Conservation (phyloP, 1,284 basidiomycete genomes). For the Rhodotorula sp. region DNA sequence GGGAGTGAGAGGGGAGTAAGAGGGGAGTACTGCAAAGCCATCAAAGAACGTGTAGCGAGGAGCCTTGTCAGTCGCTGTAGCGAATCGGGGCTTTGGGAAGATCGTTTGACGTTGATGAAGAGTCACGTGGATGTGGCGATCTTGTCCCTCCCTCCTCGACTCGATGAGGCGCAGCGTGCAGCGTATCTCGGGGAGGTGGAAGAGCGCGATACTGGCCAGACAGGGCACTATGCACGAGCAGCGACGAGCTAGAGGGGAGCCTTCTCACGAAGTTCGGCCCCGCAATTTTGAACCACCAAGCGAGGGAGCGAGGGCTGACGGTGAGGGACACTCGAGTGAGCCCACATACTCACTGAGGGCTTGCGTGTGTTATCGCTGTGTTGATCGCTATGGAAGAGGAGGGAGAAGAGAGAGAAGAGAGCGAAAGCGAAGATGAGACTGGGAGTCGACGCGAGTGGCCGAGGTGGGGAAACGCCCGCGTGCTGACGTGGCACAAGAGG, state of each 20-base stretch:
- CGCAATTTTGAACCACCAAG: too few relatives aligned
- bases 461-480: neutral
- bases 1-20: neutral
- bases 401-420: neutral
- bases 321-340: neutral
- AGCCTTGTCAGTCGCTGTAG: neutral
- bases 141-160: too few relatives aligned
- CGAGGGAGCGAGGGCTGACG: too few relatives aligned
- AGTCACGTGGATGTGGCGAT: too few relatives aligned
- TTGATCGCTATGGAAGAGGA: neutral
- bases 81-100: too few relatives aligned
- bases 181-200: too few relatives aligned
- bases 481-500: neutral
- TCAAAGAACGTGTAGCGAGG: neutral
- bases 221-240: too few relatives aligned
- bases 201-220: too few relatives aligned
- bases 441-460: neutral
- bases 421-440: neutral
- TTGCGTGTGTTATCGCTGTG: neutral
- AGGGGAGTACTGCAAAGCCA: neutral
- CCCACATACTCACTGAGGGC: neutral
- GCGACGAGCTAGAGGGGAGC: too few relatives aligned
- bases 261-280: too few relatives aligned
- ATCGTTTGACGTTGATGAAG: too few relatives aligned
- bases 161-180: too few relatives aligned